phyloP scores from a whole-genome alignment of 2,329 filamentous ascomycete species.

The Plenodomus biglobosus region DNA sequence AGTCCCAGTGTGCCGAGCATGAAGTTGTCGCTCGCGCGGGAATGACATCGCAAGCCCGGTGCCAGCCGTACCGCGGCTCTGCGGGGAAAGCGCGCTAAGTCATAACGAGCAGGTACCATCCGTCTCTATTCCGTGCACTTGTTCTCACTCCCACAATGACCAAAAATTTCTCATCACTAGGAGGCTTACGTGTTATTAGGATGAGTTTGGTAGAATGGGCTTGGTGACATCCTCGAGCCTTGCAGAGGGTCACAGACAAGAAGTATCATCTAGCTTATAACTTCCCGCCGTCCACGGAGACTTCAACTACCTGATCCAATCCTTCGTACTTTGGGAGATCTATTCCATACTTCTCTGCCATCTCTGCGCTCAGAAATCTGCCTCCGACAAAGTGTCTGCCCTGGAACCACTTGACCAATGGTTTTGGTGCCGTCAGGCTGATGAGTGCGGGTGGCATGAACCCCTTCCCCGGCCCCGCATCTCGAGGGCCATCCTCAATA shows the following conservation, averaged over 20 bases:
- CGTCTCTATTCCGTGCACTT: slow-evolving; percentile 1
- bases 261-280: slow-evolving; percentile 1
- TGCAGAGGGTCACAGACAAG: no score
- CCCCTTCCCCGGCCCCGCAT: slow-evolving; percentile 71
- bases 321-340: slow-evolving; percentile 82
- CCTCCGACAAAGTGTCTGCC: slow-evolving; percentile 93
- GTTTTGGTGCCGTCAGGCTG: slow-evolving; percentile 91
- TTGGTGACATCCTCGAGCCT: no score
- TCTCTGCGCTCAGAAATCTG: slow-evolving; percentile 75
- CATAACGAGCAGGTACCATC: slow-evolving; percentile 10
- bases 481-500: slow-evolving; percentile 81
- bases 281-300: slow-evolving; percentile 46
- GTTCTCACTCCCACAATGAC: background rate
- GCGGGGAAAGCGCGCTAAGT: slow-evolving; percentile 17
- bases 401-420: slow-evolving; percentile 77
- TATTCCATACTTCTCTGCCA: slow-evolving; percentile 84
- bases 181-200: no score
- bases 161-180: background rate
- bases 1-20: background rate
- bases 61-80: slow-evolving; percentile 28
- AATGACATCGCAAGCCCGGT: slow-evolving; percentile 26
- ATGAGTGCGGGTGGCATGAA: slow-evolving; percentile 82
- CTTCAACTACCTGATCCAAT: slow-evolving; percentile 85
- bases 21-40: slow-evolving; percentile 16
- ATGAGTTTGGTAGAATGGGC: no score